These are phyloP conservation scores for Mariannaea elegans DNA, from an alignment of 2,329 filamentous ascomycete species.

Conservation along the genomic window DNA sequence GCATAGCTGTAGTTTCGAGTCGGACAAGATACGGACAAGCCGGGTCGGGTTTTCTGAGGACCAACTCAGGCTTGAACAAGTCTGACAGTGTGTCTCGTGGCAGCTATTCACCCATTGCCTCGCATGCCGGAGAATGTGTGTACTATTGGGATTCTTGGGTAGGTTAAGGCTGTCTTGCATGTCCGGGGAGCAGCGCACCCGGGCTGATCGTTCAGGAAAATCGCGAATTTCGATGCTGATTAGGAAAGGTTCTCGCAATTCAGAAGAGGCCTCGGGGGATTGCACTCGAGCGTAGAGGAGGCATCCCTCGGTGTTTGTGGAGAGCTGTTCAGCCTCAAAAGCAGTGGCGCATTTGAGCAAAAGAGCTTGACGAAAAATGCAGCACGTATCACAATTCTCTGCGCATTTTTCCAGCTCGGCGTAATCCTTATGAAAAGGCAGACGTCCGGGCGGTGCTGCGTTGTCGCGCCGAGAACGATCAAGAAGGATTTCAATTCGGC, in stretches of 20 bases:
- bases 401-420: slow-evolving; percentile 1
- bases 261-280: neutral
- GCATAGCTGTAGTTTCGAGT: slow-evolving; percentile 4
- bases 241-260: neutral
- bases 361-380: slow-evolving; percentile 8
- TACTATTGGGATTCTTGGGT: neutral
- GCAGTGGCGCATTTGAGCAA: slow-evolving; percentile 4
- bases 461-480: neutral
- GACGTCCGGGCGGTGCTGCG: neutral
- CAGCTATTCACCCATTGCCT: neutral
- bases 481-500: neutral
- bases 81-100: neutral
- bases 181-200: neutral
- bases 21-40: slow-evolving; percentile 1
- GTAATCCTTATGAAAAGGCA: neutral
- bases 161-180: neutral
- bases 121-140: neutral
- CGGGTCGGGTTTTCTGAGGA: slow-evolving; percentile 10
- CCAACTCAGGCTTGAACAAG: slow-evolving; percentile 3
- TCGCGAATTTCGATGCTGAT: slow-evolving; percentile 1
- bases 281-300: neutral
- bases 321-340: neutral
- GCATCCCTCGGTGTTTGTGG: neutral
- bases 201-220: neutral
- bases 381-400: neutral